These are phyloP conservation scores for Chenopodium quinoa DNA, from an alignment of 148 eudicot genomes.

Conservation along the genomic window DNA sequence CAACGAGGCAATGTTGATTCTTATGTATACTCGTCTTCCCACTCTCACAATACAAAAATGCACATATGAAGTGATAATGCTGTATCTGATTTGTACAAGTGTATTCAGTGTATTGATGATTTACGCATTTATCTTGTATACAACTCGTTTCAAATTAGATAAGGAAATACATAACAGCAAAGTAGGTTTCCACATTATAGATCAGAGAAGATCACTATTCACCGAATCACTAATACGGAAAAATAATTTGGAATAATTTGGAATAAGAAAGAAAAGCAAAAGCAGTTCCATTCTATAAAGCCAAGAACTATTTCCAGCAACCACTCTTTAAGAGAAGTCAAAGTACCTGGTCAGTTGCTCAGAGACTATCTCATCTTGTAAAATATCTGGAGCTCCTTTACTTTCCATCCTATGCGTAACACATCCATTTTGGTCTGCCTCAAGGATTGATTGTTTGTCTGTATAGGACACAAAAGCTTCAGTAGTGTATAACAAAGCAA, in stretches of 20 bases:
- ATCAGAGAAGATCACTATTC: background rate
- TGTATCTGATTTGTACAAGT: too few species aligned
- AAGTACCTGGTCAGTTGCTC: conserved; percentile 90
- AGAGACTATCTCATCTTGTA: conserved; percentile 85
- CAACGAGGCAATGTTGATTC: background rate
- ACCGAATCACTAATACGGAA: background rate
- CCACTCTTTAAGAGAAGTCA: background rate
- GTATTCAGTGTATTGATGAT: background rate
- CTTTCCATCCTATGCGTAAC: conserved; percentile 27
- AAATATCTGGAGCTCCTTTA: conserved; percentile 42
- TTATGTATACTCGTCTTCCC: background rate
- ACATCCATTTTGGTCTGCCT: conserved; percentile 30
- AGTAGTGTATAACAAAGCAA: conserved; percentile 5
- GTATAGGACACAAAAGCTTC: conserved; percentile 5
- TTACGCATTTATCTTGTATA: background rate
- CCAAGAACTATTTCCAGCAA: background rate
- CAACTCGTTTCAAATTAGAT: background rate
- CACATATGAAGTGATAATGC: background rate
- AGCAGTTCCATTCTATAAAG: background rate
- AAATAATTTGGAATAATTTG: background rate
- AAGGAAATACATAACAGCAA: background rate
- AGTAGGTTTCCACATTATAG: background rate
- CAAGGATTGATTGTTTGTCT: conserved; percentile 31
- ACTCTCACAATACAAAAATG: background rate
- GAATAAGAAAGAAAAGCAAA: background rate